A percentile compares a stretch with the other conserved stretches of the same genome.
Evolutionary conservation across 2,329 filamentous ascomycete species (phyloP).

Genomic region (Paracorniculantispora psalliotae): DNA sequence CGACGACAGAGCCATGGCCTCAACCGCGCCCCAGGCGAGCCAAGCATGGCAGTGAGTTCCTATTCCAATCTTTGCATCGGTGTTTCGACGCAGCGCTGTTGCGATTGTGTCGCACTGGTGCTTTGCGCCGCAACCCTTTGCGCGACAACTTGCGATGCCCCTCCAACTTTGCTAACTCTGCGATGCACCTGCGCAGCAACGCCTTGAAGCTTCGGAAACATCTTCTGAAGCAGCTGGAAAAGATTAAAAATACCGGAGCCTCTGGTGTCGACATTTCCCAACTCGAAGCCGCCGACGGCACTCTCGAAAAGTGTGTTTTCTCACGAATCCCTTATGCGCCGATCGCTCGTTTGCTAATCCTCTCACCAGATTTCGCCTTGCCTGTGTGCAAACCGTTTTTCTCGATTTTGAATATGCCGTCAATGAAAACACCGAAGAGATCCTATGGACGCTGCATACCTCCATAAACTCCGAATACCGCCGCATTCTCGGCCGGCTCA

Average conservation of each 20-base stretch:
- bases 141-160: conserved; percentile 7
- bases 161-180: conserved; percentile 15
- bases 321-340: neutral
- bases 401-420: conserved; percentile 63
- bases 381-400: conserved; percentile 68
- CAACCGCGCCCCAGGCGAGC: conserved; percentile 26
- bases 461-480: conserved; percentile 75
- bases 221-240: conserved; percentile 39
- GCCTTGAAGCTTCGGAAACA: conserved; percentile 40
- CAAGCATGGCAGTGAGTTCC: conserved; percentile 36
- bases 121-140: neutral
- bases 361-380: conserved; percentile 57
- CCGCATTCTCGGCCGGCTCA: conserved; percentile 56
- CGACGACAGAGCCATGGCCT: conserved; percentile 14
- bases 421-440: conserved; percentile 59
- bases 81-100: neutral
- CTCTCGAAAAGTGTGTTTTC: conserved; percentile 38
- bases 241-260: conserved; percentile 32
- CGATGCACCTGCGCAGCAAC: conserved; percentile 26
- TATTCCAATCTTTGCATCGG: neutral
- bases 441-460: conserved; percentile 75
- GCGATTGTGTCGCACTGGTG: neutral
- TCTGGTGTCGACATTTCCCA: conserved; percentile 35
- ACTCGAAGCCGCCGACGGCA: conserved; percentile 39
- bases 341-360: conserved; percentile 15